Evolutionary conservation across 1,284 basidiomycete species (phyloP).

Genomic region (Kwoniella shivajii): DNA sequence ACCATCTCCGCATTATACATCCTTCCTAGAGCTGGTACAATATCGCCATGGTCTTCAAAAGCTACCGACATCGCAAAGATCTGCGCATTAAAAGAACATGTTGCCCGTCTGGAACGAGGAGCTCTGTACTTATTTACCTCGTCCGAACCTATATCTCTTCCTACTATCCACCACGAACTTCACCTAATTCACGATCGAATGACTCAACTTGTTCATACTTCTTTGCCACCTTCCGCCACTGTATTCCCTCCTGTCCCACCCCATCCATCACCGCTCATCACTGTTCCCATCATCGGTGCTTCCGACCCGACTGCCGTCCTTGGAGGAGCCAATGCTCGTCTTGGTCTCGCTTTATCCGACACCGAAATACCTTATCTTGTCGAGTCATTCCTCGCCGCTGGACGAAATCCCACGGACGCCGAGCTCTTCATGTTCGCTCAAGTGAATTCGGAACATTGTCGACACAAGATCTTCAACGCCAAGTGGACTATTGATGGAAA

Average conservation of each 20-base stretch:
- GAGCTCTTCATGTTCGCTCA: slow-evolving; percentile 99
- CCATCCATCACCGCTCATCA: slow-evolving; percentile 68
- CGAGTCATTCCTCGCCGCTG: slow-evolving; percentile 76
- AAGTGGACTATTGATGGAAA: slow-evolving; percentile 85
- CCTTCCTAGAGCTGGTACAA: slow-evolving; percentile 74
- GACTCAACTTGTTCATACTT: slow-evolving; percentile 76
- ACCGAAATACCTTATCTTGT: slow-evolving; percentile 95
- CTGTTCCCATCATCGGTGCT: slow-evolving; percentile 61
- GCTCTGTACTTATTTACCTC: slow-evolving; percentile 71
- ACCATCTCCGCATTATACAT: slow-evolving; percentile 65
- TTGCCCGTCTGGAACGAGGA: slow-evolving; percentile 84
- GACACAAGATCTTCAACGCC: slow-evolving; percentile 99
- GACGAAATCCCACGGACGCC: slow-evolving; percentile 88
- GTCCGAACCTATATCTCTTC: slow-evolving; percentile 48
- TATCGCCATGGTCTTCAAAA: slow-evolving; percentile 96
- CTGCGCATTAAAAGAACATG: slow-evolving; percentile 71
- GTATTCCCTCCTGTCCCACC: slow-evolving; percentile 69
- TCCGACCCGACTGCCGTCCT: slow-evolving; percentile 64
- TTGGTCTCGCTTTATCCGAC: slow-evolving; percentile 86
- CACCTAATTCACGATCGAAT: slow-evolving; percentile 89
- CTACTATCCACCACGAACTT: slow-evolving; percentile 59
- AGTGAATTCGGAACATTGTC: slow-evolving; percentile 99
- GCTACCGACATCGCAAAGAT: slow-evolving; percentile 92
- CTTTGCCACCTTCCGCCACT: slow-evolving; percentile 62
- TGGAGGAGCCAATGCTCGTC: slow-evolving; percentile 73